phyloP scores from a whole-genome alignment of 1,139 yeast species.

The Saccharomycopsis hybrid region DNA sequence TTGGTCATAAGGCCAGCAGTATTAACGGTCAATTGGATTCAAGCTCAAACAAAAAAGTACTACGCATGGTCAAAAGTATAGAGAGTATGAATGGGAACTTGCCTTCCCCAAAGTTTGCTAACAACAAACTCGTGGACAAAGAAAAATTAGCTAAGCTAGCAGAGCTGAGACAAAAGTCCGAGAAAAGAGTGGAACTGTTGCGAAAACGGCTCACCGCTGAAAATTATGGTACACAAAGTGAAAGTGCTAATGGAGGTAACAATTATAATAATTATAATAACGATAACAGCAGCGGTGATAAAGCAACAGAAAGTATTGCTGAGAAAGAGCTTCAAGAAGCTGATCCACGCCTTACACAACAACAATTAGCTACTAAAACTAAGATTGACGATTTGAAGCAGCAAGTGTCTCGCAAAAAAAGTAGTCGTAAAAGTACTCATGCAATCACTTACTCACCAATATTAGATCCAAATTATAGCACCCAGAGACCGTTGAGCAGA shows the following conservation, averaged over 20 bases:
- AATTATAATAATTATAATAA: too few relatives aligned
- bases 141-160: constrained; percentile 19
- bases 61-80: constrained; percentile 19
- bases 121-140: constrained; percentile 18
- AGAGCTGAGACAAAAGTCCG: constrained; percentile 13
- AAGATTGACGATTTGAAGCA: constrained; percentile 10
- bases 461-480: constrained; percentile 2
- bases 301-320: background rate
- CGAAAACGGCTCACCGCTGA: constrained; percentile 16
- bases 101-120: constrained; percentile 2
- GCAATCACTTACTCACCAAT: constrained; percentile 2
- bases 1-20: too few relatives aligned
- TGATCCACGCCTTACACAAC: background rate
- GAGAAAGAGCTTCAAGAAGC: background rate
- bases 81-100: constrained; percentile 18
- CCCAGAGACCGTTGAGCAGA: constrained; percentile 8
- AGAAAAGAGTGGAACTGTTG: constrained; percentile 17
- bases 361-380: constrained; percentile 4
- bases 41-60: constrained; percentile 8
- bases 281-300: too few relatives aligned
- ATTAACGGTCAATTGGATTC: background rate
- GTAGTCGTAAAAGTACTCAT: background rate
- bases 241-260: background rate
- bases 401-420: constrained; percentile 4
- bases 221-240: background rate